Evolutionary conservation across 2,329 filamentous ascomycete genomes (phyloP).

Genomic region (Pseudodiploospora longispora): DNA sequence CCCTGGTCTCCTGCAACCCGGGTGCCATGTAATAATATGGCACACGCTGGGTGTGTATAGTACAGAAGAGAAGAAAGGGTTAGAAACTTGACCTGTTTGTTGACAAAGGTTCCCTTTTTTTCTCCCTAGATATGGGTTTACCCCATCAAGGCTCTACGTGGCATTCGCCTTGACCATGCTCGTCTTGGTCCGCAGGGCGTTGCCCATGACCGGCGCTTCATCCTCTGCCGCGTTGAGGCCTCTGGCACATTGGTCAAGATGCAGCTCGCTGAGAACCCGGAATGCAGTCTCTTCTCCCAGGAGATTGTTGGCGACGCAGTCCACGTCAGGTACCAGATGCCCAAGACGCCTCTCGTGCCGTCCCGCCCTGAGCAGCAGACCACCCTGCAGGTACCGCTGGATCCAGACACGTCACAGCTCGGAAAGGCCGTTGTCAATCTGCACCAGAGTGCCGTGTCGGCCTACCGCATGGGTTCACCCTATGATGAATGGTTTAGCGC

Average conservation of each 20-base stretch:
- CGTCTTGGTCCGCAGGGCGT: constrained; percentile 55
- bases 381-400: constrained; percentile 47
- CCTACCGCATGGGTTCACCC: constrained; percentile 53
- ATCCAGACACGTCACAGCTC: constrained; percentile 40
- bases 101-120: not conserved
- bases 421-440: constrained; percentile 46
- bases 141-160: constrained; percentile 65
- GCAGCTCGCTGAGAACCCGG: constrained; percentile 48
- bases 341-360: constrained; percentile 31
- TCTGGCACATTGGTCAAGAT: constrained; percentile 44
- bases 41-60: too few species aligned
- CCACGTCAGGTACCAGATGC: constrained; percentile 35
- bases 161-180: constrained; percentile 45
- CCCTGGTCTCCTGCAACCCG: not conserved
- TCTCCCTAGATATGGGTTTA: constrained; percentile 52
- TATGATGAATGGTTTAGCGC: constrained; percentile 61
- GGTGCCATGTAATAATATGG: too few species aligned
- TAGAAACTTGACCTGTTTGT: not conserved
- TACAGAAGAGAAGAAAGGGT: not conserved
- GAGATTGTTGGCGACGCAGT: constrained; percentile 35
- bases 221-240: constrained; percentile 50
- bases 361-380: constrained; percentile 25
- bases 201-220: constrained; percentile 60
- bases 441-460: constrained; percentile 48
- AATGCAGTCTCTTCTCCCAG: constrained; percentile 58